Percentiles rank a stretch among this genome's conserved stretches.
Evolutionary conservation across 352 stramenopile genomes (phyloP).

Genomic region (Phytophthora syringae): DNA sequence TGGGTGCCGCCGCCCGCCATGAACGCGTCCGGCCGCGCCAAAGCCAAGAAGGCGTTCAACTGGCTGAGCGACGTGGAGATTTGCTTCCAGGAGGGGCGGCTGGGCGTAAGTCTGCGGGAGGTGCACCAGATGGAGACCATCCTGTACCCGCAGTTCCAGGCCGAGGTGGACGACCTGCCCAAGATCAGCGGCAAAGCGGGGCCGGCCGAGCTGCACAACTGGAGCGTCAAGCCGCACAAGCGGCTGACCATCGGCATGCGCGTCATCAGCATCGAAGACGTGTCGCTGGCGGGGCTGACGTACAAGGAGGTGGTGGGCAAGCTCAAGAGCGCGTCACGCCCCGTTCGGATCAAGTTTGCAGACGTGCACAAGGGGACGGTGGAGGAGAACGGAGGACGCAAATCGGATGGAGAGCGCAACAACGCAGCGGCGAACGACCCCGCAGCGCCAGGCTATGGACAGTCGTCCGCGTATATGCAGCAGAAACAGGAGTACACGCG

Average conservation of each 20-base stretch:
- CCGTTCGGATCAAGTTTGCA: slow-evolving; percentile 82
- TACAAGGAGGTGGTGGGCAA: slow-evolving; percentile 87
- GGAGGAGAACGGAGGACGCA: slow-evolving; percentile 69
- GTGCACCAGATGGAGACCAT: slow-evolving; percentile 81
- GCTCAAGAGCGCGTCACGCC: slow-evolving; percentile 73
- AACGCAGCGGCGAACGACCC: slow-evolving; percentile 20
- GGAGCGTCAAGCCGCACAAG: slow-evolving; percentile 86
- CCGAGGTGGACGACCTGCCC: slow-evolving; percentile 88
- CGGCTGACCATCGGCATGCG: slow-evolving; percentile 87
- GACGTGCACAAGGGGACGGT: slow-evolving; percentile 82
- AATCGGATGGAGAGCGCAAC: slow-evolving; percentile 35
- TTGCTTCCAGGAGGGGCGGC: slow-evolving; percentile 78
- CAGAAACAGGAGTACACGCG: slow-evolving; percentile 86
- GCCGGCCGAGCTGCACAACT: slow-evolving; percentile 88
- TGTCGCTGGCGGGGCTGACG: slow-evolving; percentile 70
- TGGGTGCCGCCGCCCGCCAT: slow-evolving; percentile 68
- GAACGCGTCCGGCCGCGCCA: slow-evolving; percentile 30
- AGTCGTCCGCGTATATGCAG: slow-evolving; percentile 73
- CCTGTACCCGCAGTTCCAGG: slow-evolving; percentile 86
- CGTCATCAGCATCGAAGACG: slow-evolving; percentile 79
- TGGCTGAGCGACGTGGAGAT: slow-evolving; percentile 88
- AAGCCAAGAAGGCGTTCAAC: slow-evolving; percentile 66
- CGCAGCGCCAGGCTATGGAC: slow-evolving; percentile 23
- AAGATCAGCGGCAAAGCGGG: slow-evolving; percentile 89
- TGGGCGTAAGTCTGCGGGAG: slow-evolving; percentile 84